A percentile compares a stretch with the other conserved stretches of the same genome.
phyloP scores from a whole-genome alignment of 2,329 filamentous ascomycete species.

The Arthroderma sp. region DNA sequence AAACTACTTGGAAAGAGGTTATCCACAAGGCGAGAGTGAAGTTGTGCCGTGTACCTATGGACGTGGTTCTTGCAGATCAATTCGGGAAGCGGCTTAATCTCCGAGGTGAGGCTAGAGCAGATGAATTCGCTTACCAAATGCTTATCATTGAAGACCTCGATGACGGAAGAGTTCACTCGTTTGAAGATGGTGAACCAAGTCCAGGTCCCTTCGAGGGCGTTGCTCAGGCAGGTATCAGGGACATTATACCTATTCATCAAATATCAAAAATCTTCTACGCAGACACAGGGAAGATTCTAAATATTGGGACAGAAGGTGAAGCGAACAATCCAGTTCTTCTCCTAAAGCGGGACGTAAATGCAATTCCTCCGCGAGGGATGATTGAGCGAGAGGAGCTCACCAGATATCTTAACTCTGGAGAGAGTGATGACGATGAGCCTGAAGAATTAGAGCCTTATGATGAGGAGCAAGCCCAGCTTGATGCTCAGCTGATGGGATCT shows the following conservation, averaged over 20 bases:
- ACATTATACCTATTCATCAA: constrained; percentile 57
- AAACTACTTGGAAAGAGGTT: constrained; percentile 87
- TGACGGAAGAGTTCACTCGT: constrained; percentile 55
- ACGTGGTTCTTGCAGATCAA: constrained; percentile 30
- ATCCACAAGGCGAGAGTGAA: constrained; percentile 85
- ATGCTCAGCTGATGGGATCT: constrained; percentile 12
- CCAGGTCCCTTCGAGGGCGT: constrained; percentile 51
- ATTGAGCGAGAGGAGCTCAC: constrained; percentile 37
- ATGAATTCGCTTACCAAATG: constrained; percentile 68
- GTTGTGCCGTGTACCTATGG: constrained; percentile 57
- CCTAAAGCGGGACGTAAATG: constrained; percentile 58
- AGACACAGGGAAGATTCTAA: constrained; percentile 77
- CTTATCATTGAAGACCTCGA: constrained; percentile 73
- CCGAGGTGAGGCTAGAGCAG: constrained; percentile 33
- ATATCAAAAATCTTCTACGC: constrained; percentile 90
- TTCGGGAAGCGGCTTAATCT: constrained; percentile 16
- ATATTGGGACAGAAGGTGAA: constrained; percentile 59
- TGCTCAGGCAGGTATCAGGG: constrained; percentile 50
- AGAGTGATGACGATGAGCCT: constrained; percentile 24
- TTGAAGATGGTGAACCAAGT: constrained; percentile 47
- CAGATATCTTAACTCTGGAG: constrained; percentile 20
- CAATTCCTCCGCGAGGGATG: constrained; percentile 50
- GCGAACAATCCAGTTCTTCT: constrained; percentile 62
- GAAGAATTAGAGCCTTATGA: constrained; percentile 25
- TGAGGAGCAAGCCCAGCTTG: constrained; percentile 32